Conservation (phyloP, 2,329 filamentous ascomycete genomes). For the Aspergillus sp. region DNA sequence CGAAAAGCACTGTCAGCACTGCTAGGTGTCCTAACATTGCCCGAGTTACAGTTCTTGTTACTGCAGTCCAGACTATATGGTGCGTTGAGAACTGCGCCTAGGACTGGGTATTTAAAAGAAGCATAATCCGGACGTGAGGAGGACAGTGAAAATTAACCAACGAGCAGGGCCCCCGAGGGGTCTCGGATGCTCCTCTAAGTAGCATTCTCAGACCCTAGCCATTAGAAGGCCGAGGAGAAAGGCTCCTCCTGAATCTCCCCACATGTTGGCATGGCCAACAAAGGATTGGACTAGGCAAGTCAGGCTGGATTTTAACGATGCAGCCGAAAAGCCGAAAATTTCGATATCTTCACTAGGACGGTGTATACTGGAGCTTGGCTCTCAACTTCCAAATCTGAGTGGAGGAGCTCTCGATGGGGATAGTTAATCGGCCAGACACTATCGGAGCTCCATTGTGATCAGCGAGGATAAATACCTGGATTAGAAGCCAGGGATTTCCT, state of each 20-base stretch:
- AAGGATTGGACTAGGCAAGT: not conserved
- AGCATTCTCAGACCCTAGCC: not conserved
- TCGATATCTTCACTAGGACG: not conserved
- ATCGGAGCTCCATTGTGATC: constrained; percentile 8
- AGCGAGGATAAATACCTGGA: not conserved
- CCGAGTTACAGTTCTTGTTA: not conserved
- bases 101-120: not conserved
- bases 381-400: not conserved
- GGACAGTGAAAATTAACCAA: not conserved
- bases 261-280: not conserved
- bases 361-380: not conserved
- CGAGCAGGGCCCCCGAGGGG: not conserved
- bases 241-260: not conserved
- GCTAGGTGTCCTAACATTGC: constrained; percentile 2
- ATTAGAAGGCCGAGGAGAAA: not conserved
- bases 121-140: not conserved
- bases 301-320: not conserved
- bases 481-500: not conserved
- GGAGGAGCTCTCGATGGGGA: not conserved
- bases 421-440: not conserved
- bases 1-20: constrained; percentile 15
- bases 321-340: not conserved
- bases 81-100: not conserved
- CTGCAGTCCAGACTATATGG: not conserved
- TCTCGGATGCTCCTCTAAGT: not conserved